Evolutionary conservation across 208 protist genomes (phyloP).

Genomic region (Sergeia podlipaevii): DNA sequence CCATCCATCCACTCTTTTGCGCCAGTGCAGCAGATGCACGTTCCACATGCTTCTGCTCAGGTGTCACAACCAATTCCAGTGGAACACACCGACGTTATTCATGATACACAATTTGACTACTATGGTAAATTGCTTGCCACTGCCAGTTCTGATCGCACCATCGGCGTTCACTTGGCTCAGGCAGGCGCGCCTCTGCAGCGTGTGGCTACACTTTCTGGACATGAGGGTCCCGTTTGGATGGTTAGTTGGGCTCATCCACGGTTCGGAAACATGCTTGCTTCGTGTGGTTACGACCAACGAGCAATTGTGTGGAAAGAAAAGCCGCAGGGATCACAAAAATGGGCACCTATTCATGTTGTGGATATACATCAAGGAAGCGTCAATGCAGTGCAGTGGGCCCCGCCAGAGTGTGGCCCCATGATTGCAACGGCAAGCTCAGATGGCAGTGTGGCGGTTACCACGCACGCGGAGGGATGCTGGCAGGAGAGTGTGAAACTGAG

Average conservation of each 20-base stretch:
- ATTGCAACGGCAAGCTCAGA: slow-evolving; percentile 78
- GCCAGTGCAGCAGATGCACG: too few species aligned
- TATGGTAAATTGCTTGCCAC: slow-evolving; percentile 98
- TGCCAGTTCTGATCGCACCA: slow-evolving; percentile 95
- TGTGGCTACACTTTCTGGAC: slow-evolving; percentile 74
- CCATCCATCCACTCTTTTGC: too few species aligned
- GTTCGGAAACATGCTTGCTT: slow-evolving; percentile 96
- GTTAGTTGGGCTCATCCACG: slow-evolving; percentile 98
- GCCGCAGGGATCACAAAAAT: slow-evolving; percentile 25
- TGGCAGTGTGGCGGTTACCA: slow-evolving; percentile 64
- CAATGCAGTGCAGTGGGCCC: slow-evolving; percentile 81
- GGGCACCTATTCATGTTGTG: slow-evolving; percentile 67
- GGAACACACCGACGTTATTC: slow-evolving; percentile 91
- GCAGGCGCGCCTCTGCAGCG: slow-evolving; percentile 43
- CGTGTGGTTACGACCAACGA: slow-evolving; percentile 95
- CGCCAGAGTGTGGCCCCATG: slow-evolving; percentile 60
- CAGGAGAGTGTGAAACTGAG: slow-evolving; percentile 69
- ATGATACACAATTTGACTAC: slow-evolving; percentile 98
- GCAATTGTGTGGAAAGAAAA: slow-evolving; percentile 96
- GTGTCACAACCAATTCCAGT: too few species aligned
- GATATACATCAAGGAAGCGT: slow-evolving; percentile 70
- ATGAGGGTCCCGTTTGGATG: slow-evolving; percentile 98
- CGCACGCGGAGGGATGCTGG: slow-evolving; percentile 56
- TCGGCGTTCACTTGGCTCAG: slow-evolving; percentile 94
- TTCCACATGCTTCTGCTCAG: too few species aligned